A percentile compares a stretch with the other conserved stretches of the same genome.
Conservation (phyloP, 441 rosid genomes). For the Cnidoscolus chayamansa region DNA sequence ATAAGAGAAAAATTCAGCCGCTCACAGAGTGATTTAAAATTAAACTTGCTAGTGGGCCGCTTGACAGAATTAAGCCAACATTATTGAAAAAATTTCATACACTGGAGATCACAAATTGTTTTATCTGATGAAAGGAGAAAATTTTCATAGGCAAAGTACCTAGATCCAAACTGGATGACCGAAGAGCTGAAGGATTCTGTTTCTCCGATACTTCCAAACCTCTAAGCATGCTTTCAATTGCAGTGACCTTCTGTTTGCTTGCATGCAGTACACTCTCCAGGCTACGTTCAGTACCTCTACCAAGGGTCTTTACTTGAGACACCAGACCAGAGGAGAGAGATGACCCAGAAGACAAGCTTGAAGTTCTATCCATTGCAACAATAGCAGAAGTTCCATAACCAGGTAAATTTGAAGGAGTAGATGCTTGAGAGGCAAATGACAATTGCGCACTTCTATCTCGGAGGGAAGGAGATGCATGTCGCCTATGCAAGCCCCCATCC, state of each 20-base stretch:
- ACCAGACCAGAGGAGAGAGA: constrained; percentile 79
- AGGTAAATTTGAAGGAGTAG: constrained; percentile 51
- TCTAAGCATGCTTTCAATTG: constrained; percentile 98
- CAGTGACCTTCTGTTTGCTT: constrained; percentile 98
- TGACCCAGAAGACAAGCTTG: constrained; percentile 66
- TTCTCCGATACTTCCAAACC: constrained; percentile 85
- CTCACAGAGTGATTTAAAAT: constrained; percentile 34
- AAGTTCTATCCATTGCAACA: constrained; percentile 95
- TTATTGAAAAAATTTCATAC: constrained; percentile 22
- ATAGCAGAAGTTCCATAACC: constrained; percentile 97
- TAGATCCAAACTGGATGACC: constrained; percentile 95
- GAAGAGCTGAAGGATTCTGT: constrained; percentile 68
- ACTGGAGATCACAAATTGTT: constrained; percentile 9
- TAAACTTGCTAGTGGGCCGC: constrained; percentile 13
- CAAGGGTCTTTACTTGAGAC: constrained; percentile 68
- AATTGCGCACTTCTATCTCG: constrained; percentile 78
- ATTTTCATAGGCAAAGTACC: constrained; percentile 49
- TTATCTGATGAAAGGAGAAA: constrained; percentile 1
- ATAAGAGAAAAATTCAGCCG: constrained; percentile 57
- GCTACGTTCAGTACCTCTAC: constrained; percentile 80
- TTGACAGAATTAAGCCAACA: constrained; percentile 14
- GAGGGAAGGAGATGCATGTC: constrained; percentile 95
- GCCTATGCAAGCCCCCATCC: constrained; percentile 90
- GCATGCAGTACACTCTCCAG: constrained; percentile 93
- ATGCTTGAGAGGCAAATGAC: constrained; percentile 52